phyloP scores from a whole-genome alignment of 345 rosid species.

The Acer saccharum region DNA sequence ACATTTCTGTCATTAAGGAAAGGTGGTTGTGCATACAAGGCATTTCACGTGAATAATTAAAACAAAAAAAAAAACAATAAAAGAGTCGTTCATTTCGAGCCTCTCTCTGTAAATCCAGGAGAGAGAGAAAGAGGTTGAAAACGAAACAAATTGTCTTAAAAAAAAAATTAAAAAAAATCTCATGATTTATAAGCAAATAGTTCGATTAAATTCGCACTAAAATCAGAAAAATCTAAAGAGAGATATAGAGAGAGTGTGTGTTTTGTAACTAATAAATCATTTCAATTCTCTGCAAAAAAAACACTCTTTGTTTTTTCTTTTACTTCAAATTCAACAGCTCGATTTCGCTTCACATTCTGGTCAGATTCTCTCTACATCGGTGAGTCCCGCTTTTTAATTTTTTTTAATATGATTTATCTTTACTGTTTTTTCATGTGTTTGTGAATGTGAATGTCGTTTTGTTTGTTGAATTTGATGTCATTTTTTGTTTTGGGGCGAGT shows the following conservation, averaged over 20 bases:
- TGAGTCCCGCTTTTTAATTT: background rate
- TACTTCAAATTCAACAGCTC: background rate
- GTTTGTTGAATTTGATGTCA: background rate
- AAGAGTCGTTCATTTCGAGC: background rate
- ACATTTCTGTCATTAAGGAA: background rate
- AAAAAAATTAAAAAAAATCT: background rate
- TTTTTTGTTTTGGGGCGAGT: background rate
- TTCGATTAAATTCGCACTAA: too few species aligned
- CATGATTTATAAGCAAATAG: too few species aligned
- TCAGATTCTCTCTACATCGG: conserved; percentile 1
- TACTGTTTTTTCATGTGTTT: background rate
- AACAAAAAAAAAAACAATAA: background rate
- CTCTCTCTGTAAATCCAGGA: background rate
- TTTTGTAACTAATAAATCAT: background rate
- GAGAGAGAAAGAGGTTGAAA: background rate
- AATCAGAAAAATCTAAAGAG: background rate
- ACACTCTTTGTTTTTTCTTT: too few species aligned
- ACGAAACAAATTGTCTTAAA: too few species aligned
- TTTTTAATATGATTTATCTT: too few species aligned
- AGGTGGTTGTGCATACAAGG: background rate
- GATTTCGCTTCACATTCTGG: background rate
- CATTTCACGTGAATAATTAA: background rate
- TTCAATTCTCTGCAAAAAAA: too few species aligned
- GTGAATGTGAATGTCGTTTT: background rate
- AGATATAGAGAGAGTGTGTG: background rate